Evolutionary conservation across 805 yeast genomes (phyloP).

Genomic region (Pachysolen tannophilus): DNA sequence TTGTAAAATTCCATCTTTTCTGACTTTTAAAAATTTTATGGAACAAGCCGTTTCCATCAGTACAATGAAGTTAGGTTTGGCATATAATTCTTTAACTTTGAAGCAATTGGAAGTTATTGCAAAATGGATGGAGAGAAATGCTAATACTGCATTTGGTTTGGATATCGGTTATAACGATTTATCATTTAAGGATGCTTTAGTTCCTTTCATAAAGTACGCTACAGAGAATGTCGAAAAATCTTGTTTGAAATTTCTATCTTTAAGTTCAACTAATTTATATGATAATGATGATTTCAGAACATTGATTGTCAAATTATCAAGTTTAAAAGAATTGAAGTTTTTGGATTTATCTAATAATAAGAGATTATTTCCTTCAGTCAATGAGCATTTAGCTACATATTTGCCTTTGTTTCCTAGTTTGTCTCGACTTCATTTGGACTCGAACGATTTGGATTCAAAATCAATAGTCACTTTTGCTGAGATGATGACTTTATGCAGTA

Average conservation of each 20-base stretch:
- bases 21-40: slow-evolving; percentile 46
- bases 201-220: slow-evolving; percentile 29
- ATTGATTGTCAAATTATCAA: slow-evolving; percentile 42
- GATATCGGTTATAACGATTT: slow-evolving; percentile 83
- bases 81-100: slow-evolving; percentile 56
- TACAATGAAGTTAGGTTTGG: slow-evolving; percentile 67
- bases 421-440: slow-evolving; percentile 63
- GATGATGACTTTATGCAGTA: slow-evolving; percentile 59
- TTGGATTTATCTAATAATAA: slow-evolving; percentile 71
- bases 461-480: slow-evolving; percentile 56
- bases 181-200: slow-evolving; percentile 27
- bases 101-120: slow-evolving; percentile 52
- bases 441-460: slow-evolving; percentile 48
- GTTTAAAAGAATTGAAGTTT: slow-evolving; percentile 52
- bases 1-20: slow-evolving; percentile 50
- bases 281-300: slow-evolving; percentile 42
- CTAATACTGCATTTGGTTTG: slow-evolving; percentile 48
- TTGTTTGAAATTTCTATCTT: slow-evolving; percentile 42
- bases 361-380: slow-evolving; percentile 54
- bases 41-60: slow-evolving; percentile 43
- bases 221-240: slow-evolving; percentile 12
- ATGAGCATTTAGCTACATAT: slow-evolving; percentile 48
- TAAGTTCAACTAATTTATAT: slow-evolving; percentile 54
- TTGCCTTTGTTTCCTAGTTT: slow-evolving; percentile 63
- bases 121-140: slow-evolving; percentile 45